Evolutionary conservation across 306 rosid genomes (phyloP).

Genomic region (Fragaria iinumae): DNA sequence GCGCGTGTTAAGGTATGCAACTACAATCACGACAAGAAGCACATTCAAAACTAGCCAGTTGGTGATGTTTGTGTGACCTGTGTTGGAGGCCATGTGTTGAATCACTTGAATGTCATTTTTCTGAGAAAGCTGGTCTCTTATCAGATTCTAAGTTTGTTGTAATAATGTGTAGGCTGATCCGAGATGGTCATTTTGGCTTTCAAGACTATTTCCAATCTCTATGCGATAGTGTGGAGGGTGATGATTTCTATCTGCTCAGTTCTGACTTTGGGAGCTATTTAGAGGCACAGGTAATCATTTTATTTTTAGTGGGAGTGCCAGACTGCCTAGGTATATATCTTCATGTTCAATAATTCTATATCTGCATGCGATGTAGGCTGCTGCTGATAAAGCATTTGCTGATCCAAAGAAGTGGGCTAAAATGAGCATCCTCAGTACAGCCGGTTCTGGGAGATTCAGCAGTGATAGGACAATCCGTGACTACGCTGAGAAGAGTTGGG

Average conservation of each 20-base stretch:
- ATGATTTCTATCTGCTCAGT: conserved; percentile 60
- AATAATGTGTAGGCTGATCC: conserved; percentile 52
- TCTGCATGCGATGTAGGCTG: conserved; percentile 41
- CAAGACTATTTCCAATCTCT: conserved; percentile 59
- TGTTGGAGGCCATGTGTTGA: background rate
- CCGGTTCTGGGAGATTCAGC: conserved; percentile 71
- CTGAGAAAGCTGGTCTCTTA: conserved; percentile 5
- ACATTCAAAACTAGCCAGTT: background rate
- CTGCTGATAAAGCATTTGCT: conserved; percentile 62
- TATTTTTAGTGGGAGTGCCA: conserved; percentile 12
- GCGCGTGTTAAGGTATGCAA: conserved; percentile 53
- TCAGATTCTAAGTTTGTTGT: conserved; percentile 10
- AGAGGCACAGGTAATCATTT: conserved; percentile 62
- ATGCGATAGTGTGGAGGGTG: conserved; percentile 57
- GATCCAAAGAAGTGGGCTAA: conserved; percentile 59
- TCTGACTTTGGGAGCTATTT: conserved; percentile 66
- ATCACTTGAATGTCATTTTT: too few relatives aligned
- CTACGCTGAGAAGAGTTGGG: conserved; percentile 66
- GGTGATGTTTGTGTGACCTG: background rate
- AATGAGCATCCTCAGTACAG: conserved; percentile 70
- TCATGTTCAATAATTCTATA: background rate
- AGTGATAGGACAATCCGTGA: conserved; percentile 69
- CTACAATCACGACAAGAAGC: background rate
- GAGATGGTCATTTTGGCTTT: conserved; percentile 64
- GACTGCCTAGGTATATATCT: background rate